phyloP scores from a whole-genome alignment of 345 rosid species.

The Cochlearia excelsa region DNA sequence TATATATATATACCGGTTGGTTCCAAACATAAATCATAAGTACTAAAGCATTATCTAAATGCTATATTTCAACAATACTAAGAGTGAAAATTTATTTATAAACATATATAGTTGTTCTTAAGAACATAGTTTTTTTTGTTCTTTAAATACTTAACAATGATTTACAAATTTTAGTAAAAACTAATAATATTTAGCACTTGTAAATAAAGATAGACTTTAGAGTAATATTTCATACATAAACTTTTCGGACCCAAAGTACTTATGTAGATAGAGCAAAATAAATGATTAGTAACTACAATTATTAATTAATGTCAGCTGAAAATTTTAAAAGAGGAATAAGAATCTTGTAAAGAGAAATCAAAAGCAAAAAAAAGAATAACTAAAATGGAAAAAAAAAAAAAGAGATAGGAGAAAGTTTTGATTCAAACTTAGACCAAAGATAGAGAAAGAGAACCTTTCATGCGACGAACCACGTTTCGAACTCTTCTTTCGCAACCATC shows the following conservation, averaged over 20 bases:
- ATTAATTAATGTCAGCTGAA: slow-evolving; percentile 3
- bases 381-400: slow-evolving; percentile 29
- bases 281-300: slow-evolving; percentile 17
- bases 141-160: too few species aligned
- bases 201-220: slow-evolving; percentile 1
- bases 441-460: slow-evolving; percentile 56
- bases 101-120: too few species aligned
- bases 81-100: not conserved
- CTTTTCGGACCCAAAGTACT: not conserved
- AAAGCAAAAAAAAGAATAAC: slow-evolving; percentile 20
- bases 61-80: slow-evolving; percentile 4
- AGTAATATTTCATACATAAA: not conserved
- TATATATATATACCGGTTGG: slow-evolving; percentile 29
- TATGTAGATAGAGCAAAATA: not conserved
- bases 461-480: slow-evolving; percentile 58
- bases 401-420: slow-evolving; percentile 28
- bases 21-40: not conserved
- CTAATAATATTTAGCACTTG: too few species aligned
- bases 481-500: slow-evolving; percentile 97
- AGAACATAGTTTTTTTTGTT: too few species aligned
- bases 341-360: slow-evolving; percentile 25
- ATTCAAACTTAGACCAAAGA: slow-evolving; percentile 24
- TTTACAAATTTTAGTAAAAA: too few species aligned
- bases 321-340: slow-evolving; percentile 22
- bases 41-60: not conserved